Conservation (phyloP, 805 yeast species). For the Zygosaccharomyces rouxii region DNA sequence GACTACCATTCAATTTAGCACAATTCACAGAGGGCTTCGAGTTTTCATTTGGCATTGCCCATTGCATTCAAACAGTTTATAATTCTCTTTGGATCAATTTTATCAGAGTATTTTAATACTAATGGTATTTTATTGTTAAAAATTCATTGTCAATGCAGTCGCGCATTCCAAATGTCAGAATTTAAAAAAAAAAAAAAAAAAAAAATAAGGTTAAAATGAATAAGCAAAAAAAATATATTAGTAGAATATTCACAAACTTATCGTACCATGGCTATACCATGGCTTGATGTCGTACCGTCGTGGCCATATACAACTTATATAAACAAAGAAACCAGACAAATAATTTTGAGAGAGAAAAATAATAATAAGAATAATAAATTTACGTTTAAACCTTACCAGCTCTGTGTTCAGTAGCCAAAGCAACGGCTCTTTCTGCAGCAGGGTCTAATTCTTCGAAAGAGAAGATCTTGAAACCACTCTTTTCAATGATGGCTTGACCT, state of each 20-base stretch:
- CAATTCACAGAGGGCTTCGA: no score
- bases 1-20: background rate
- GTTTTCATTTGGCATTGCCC: background rate
- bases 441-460: conserved; percentile 90
- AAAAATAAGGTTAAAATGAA: background rate
- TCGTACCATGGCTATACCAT: background rate
- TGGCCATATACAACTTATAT: background rate
- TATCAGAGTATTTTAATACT: no score
- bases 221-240: background rate
- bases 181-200: background rate
- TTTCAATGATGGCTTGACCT: conserved; percentile 79
- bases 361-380: background rate
- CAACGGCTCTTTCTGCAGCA: conserved; percentile 94
- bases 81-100: background rate
- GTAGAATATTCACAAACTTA: background rate
- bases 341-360: background rate
- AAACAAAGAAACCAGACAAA: background rate
- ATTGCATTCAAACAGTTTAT: background rate
- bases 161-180: background rate
- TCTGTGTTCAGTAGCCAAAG: conserved; percentile 45
- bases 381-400: background rate
- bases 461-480: conserved; percentile 89
- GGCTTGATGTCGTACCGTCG: background rate
- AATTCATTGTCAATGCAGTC: background rate
- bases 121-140: background rate